These are phyloP conservation scores for Flagelloscypha sp. DNA, from an alignment of 768 basidiomycete genomes.

Conservation along the genomic window DNA sequence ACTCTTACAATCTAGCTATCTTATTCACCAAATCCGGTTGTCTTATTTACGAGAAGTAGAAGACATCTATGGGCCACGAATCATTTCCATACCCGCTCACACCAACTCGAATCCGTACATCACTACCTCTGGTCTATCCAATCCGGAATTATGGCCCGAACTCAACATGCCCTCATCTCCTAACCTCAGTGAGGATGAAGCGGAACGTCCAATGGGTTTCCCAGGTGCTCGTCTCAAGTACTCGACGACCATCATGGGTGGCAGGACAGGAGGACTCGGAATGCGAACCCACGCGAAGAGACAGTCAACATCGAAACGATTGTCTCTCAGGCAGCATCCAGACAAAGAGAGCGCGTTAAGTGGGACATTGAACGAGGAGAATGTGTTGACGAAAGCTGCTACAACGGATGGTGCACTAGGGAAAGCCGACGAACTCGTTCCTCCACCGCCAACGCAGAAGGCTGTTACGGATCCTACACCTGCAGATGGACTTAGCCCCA, in stretches of 20 bases:
- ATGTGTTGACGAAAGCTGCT: slow-evolving; percentile 27
- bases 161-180: slow-evolving; percentile 65
- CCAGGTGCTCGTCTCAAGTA: slow-evolving; percentile 61
- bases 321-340: too few relatives aligned
- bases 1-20: slow-evolving; percentile 31
- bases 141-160: slow-evolving; percentile 79
- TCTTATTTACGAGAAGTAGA: slow-evolving; percentile 84
- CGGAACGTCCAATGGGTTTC: slow-evolving; percentile 37
- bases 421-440: slow-evolving; percentile 22
- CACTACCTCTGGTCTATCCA: slow-evolving; percentile 69
- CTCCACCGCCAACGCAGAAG: slow-evolving; percentile 20
- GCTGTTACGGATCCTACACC: slow-evolving; percentile 18
- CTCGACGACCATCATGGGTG: slow-evolving; percentile 84
- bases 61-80: slow-evolving; percentile 74
- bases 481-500: slow-evolving; percentile 25
- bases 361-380: slow-evolving; percentile 23
- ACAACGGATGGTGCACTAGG: slow-evolving; percentile 25
- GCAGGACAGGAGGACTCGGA: slow-evolving; percentile 62
- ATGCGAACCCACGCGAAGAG: slow-evolving; percentile 68
- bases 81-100: slow-evolving; percentile 72
- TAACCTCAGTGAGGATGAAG: slow-evolving; percentile 64
- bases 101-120: slow-evolving; percentile 82
- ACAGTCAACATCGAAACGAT: slow-evolving; percentile 41
- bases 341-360: too few relatives aligned
- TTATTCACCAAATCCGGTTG: slow-evolving; percentile 80